phyloP scores from a whole-genome alignment of 78 protist species.

The Dictyostelium discoideum region DNA sequence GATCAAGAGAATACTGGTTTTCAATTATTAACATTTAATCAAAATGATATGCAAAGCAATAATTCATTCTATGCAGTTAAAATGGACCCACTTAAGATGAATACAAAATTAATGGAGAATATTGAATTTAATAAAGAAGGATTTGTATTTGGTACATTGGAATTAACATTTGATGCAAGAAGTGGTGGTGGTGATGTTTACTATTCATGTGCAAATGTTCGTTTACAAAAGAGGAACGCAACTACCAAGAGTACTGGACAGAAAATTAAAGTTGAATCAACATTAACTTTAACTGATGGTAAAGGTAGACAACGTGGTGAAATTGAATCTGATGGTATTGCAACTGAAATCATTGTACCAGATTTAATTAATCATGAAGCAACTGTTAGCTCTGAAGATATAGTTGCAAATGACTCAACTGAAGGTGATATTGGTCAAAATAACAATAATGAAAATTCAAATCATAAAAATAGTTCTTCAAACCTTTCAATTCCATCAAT shows the following conservation, averaged over 20 bases:
- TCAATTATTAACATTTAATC: slow-evolving; percentile 70
- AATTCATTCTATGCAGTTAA: slow-evolving; percentile 23
- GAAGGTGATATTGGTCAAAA: background rate
- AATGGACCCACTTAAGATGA: background rate
- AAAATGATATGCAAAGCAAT: slow-evolving; percentile 48
- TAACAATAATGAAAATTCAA: background rate
- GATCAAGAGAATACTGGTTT: slow-evolving; percentile 46
- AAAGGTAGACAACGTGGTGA: slow-evolving; percentile 12
- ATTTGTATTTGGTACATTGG: slow-evolving; percentile 13
- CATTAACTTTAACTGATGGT: slow-evolving; percentile 8
- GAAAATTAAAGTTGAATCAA: background rate
- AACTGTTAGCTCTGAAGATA: background rate
- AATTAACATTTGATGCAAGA: slow-evolving; percentile 72
- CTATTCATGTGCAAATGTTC: slow-evolving; percentile 64
- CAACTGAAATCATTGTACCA: background rate
- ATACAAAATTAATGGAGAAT: background rate
- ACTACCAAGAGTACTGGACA: background rate
- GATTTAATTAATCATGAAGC: slow-evolving; percentile 12
- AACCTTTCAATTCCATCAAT: background rate
- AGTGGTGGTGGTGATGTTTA: slow-evolving; percentile 40
- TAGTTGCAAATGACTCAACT: background rate
- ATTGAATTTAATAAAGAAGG: background rate
- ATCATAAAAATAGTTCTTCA: background rate
- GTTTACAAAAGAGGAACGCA: slow-evolving; percentile 1
- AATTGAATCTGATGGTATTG: slow-evolving; percentile 5